These are phyloP conservation scores for Marchantia polymorpha DNA, from an alignment of 225 moss, liverwort and hornwort species.

Conservation along the genomic window DNA sequence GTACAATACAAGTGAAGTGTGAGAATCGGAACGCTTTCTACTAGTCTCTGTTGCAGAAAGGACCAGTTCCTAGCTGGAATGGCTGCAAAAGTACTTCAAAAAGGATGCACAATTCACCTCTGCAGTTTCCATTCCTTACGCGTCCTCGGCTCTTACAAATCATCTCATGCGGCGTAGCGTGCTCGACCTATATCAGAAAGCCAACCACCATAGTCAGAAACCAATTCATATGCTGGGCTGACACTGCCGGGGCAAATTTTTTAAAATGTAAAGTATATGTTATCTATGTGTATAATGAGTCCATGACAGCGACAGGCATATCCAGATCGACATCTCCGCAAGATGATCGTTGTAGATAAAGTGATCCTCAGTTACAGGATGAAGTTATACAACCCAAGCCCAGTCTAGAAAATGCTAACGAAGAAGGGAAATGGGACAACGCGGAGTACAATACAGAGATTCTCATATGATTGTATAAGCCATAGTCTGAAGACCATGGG, in stretches of 20 bases:
- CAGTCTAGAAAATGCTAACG: too few relatives aligned
- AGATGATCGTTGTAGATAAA: too few relatives aligned
- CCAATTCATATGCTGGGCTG: not conserved
- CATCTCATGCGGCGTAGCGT: not conserved
- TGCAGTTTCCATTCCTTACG: constrained; percentile 4
- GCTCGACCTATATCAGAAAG: constrained; percentile 10
- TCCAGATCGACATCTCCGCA: too few relatives aligned
- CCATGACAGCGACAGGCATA: too few relatives aligned
- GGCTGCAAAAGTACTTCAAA: not conserved
- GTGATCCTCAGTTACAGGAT: too few relatives aligned
- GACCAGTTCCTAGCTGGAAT: not conserved
- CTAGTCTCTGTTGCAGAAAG: constrained; percentile 1
- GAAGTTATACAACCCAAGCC: too few relatives aligned
- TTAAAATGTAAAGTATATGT: too few relatives aligned
- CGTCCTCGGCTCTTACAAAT: not conserved
- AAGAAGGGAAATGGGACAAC: too few relatives aligned
- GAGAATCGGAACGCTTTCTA: constrained; percentile 3
- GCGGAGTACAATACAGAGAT: too few relatives aligned
- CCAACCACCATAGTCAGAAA: not conserved
- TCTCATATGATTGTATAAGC: too few relatives aligned
- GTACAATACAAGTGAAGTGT: constrained; percentile 16
- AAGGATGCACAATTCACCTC: constrained; percentile 15
- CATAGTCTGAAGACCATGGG: too few relatives aligned
- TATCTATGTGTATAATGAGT: too few relatives aligned
- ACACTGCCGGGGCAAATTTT: not conserved